Base-by-base conservation (phyloP, 2,329 filamentous ascomycete genomes). In the Ophiostoma fasciatum region DNA sequence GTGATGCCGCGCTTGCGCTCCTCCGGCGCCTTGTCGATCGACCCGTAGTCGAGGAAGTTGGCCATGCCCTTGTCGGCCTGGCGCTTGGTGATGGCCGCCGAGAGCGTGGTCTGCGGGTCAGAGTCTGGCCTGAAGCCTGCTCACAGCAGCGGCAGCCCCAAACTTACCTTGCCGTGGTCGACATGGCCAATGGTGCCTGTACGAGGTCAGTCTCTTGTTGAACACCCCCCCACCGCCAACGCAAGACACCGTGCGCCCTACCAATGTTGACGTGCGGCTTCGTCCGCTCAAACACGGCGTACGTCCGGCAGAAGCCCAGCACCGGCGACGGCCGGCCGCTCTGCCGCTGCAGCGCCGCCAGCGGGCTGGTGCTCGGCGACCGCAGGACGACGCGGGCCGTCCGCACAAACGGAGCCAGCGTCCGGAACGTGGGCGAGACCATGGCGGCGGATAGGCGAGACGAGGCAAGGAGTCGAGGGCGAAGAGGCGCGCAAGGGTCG, bases 1-100 rank as follows among this genome's bases (percentile, higher is more conserved):
- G 90, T 98, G 65, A 98, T 98, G 78, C 90, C 90, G 74, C 90
- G 88, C 74, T 96, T 96, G 57, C 90, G 82, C 74, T 98, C 90
- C 66, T 98, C 90, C 47, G 90, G 90, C 37, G 90, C 90, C 70
- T 96, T 98, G 69, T 98, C 90, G 58, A 98, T 98, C 55, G 90
- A 68, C 58, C 83, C 85, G 71, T 98, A 98, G 38, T 96, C 90
- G 57, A 96, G 79, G 69, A 90, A 98, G 65, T 66, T 85, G 57
- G 90, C 90, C 51, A 83, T 68, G 45, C 90, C 88, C 70, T 94
- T 94, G 56, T 88, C 82, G 50, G 90, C 76, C 63, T 96, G 90
- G 58, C 88, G 75, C 71, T 98, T 98, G 54, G 90, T 98, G 67
- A 98, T 98, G 56, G 90, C 90, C 46, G 90, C 90, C 50, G 90